Conservation (phyloP, 495 filamentous ascomycete genomes). For the Parathielavia hyrcaniae region DNA sequence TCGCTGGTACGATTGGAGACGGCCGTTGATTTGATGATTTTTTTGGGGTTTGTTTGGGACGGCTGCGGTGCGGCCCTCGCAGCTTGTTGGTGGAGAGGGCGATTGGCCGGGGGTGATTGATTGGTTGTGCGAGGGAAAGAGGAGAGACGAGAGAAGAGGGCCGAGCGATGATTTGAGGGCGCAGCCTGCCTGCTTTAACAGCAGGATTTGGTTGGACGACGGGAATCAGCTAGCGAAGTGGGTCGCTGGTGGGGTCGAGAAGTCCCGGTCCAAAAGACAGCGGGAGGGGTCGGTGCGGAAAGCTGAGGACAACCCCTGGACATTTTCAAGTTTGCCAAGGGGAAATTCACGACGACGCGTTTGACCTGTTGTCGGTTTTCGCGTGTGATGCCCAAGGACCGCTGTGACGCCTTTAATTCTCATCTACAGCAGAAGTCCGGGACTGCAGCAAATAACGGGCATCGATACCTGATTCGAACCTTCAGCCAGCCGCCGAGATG, state of each 20-base stretch:
- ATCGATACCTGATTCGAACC: background rate
- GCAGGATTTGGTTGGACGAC: slow-evolving; percentile 38
- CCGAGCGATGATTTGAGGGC: slow-evolving; percentile 41
- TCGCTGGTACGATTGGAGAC: slow-evolving; percentile 22
- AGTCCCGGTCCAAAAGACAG: slow-evolving; percentile 18
- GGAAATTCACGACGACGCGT: background rate
- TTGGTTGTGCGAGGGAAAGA: slow-evolving; percentile 40
- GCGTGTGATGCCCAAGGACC: background rate
- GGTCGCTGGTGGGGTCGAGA: slow-evolving; percentile 30
- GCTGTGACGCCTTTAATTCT: background rate
- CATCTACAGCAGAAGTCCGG: background rate
- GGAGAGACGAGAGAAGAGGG: slow-evolving; percentile 35
- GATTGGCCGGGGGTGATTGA: slow-evolving; percentile 31
- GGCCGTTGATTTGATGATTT: slow-evolving; percentile 36
- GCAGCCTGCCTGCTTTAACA: slow-evolving; percentile 35
- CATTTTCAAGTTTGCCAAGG: slow-evolving; percentile 5
- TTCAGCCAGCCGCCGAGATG: no score
- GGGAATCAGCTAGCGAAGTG: slow-evolving; percentile 32
- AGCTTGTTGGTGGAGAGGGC: slow-evolving; percentile 30
- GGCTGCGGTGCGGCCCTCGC: slow-evolving; percentile 22
- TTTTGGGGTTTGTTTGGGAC: slow-evolving; percentile 22
- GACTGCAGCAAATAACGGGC: no score
- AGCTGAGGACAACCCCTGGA: slow-evolving; percentile 3
- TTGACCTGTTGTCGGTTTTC: background rate
- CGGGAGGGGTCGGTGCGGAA: slow-evolving; percentile 22